Evolutionary conservation across 306 rosid genomes (phyloP), one percentile per base, ranked within the genome.

Genomic region (Lathyrus aphaca): DNA sequence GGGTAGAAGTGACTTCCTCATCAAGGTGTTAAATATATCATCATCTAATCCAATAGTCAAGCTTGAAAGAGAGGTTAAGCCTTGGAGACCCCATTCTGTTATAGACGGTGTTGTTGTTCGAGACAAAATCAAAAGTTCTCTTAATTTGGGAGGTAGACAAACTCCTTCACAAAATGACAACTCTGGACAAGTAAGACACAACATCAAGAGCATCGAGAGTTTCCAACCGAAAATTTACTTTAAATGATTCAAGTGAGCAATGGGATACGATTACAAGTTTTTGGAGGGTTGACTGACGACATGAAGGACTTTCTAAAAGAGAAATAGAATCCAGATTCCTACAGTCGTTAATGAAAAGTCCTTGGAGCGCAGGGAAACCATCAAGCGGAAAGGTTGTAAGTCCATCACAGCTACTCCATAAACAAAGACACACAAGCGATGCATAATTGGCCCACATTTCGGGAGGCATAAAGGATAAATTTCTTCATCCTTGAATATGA

Each of bases 141-240:
- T 21, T 21, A 21, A 21, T 21, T 35, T 67, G 35, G 61, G 49
- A 50, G 61, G 72, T 17, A 67, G 25, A 29, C 29, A 48, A 66
- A 16, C 30, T 8, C n/a, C n/a, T n/a, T n/a, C n/a, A 66, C 14
- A 27, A 25, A 55, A 10, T 39, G 43, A 39, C 43, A 39, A 39
- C 43, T 0, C 13, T 39, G 43, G 43, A 39, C 43, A 39, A 8
- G 3, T 3, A 11, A 39, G 43, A 10, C 4, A 8, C 43, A 39
- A 39, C 43, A 8, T 39, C 43, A 39, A 39, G 43, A 8, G 11
- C 12, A 8, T 11, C 8, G 43, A 39, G 43, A 3, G 10, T 39
- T 11, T 39, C 43, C 43, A 39, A 8, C 43, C 43, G 43, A 39
- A 39, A 12, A 0, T 39, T 39, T 11, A 39, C 43, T 39, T 39